Evolutionary conservation across 2,329 filamentous ascomycete species (phyloP), one percentile per base, ranked within the genome.

Genomic region (Penicillium sclerotigenum): DNA sequence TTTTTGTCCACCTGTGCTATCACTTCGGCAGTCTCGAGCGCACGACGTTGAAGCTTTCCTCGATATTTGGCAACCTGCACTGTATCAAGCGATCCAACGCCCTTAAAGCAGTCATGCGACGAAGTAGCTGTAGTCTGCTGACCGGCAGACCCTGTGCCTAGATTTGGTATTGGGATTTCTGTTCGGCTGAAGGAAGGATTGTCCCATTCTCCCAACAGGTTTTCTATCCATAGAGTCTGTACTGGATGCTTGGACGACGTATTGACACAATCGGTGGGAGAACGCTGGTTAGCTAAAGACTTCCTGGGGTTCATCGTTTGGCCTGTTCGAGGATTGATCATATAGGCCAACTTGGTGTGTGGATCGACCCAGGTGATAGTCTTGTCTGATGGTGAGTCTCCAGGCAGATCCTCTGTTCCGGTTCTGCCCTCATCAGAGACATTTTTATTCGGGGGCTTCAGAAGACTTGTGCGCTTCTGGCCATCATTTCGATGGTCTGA

Each of bases 1-100:
- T 99, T 99, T 14, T 78, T 80, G 70, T 97, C 93, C 1, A 99
- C 87, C 67, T 99, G 94, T 0, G 86, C 81, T 40, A 99, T 81
- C 0, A 96, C 78, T 47, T 82, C 75, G 0, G 89, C 89, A 8
- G 74, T 68, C 1, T 72, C 69, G 9, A 97, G 75, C 0, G 80
- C 81, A 5, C 76, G 66, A 61, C 86, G 89, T 0, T 86, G 89
- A 1, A 97, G 60, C 54, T 67, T 74, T 5, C 69, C 70, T 31
- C 59, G 66, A 59, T 68, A 66, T 64, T 66, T 67, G 52, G 65
- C 59, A 66, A 72, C 41, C 57, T 60, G 62, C 33, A 62, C 54
- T 31, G 49, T 57, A 40, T 64, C 62, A 40, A 67, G 63, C 26
- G 57, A 58, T 28, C 58, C 70, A 57, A 59, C 59, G 11, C 55